Evolutionary conservation across 2,329 filamentous ascomycete species (phyloP), one percentile per base, ranked within the genome.

Genomic region (Trichoderma aggressivum): DNA sequence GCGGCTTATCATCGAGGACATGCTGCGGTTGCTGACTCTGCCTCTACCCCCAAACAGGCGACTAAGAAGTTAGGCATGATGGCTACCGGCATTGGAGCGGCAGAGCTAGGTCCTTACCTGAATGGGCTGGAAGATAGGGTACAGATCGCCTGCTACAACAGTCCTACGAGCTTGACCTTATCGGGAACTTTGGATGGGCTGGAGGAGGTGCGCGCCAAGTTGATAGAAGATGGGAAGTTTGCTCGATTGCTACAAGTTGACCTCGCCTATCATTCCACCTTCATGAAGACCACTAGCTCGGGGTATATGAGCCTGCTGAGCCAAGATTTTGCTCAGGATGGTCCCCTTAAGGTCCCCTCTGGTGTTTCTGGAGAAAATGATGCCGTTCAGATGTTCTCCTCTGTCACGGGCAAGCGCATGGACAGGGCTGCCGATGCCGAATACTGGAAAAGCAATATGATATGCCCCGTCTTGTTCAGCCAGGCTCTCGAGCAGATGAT

Each of bases 391-490:
- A 67, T 70, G 62, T 28, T 71, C 67, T 2, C 74, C 68, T 32
- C 39, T 70, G 80, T 80, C 1, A 74, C 73, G 8, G 61, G 30
- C 18, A 36, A 7, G 11, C 16, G 18, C 4, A 50, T 21, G 47
- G n/a, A 6, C 12, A 32, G 7, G 3, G 16, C 60, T 28, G 56
- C 60, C 56, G 60, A 53, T 30, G 56, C 50, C 18, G 6, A 11
- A 14, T 71, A 74, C 62, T 74, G 73, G 73, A 21, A 12, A 8
- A 36, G 58, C 21, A 74, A 74, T 36, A 60, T 74, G 21, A 28
- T 62, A 16, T n/a, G 43, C 2, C 65, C 75, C 0, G 77, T 78
- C 1, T 60, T 77, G 1, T 79, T 80, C 72, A 36, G 60, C 14
- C 68, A 75, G 10, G 76, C 76, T 39, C 65, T 75, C 26, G 66